Evolutionary conservation across 495 filamentous ascomycete species (phyloP), one percentile per base, ranked within the genome.

Genomic region (Daldinia bambusicola): DNA sequence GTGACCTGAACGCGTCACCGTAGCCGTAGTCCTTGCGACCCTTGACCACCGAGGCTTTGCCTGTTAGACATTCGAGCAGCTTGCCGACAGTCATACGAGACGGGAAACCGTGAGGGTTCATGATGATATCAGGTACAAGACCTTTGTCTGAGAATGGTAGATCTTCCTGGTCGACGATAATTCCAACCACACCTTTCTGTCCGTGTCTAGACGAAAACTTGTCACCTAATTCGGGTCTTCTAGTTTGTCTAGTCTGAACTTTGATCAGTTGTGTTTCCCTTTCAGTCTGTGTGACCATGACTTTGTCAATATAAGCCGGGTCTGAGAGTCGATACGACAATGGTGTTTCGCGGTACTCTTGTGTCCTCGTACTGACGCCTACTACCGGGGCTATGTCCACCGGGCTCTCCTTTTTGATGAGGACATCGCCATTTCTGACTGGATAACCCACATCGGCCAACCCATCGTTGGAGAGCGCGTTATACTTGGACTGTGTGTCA

Each of bases 31-130:
- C 89, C 52, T 92, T 87, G 31, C 89, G 89, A 2, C 96, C 96
- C 32, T 88, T 84, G 18, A 98, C 77, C 2, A 98, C 89, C 26
- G 94, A 92, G 2, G 96, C 95, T 80, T 99, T 99, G 53, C 96
- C 96, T 0, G 95, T 91, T 12, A 99, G 85, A 48, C 97, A 90
- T 79, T 99, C 95, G 57, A 99, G 85, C 85, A 99, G 93, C 79
- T 99, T 98, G 9, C 96, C 95, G 71, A 99, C 96, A 53, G 95
- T 99, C 95, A 99, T 99, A 78, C 95, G 95, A 10, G 94, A 98
- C 7, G 95, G 95, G 86, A 99, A 98, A 88, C 96, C 95, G 81
- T 99, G 95, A 0, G 95, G 95, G 83, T 99, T 99, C 96, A 99
- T 99, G 88, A 99, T 99, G 75, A 99, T 95, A 78, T 99, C 95